Evolutionary conservation across 176 grass and related monocot species (phyloP), one percentile per base, ranked within the genome.

Genomic region (Otatea glauca): DNA sequence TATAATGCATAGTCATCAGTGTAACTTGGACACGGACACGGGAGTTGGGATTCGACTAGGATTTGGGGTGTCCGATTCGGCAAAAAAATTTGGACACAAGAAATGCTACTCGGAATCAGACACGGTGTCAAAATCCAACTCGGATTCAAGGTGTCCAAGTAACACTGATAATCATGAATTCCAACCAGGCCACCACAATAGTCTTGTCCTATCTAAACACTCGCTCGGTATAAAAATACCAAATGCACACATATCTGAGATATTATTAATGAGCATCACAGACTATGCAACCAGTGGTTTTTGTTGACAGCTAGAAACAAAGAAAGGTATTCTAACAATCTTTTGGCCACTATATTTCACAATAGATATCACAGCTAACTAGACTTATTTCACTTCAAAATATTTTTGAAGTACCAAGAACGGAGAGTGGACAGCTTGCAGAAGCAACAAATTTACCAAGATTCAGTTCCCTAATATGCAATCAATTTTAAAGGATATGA

Each of bases 401-500:
- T 21, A 75, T 50, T 44, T 44, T 63, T 16, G 6, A 68, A 75
- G 37, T 25, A 87, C 18, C 10, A 64, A 9, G 43, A 65, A 51
- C 15, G 9, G 8, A 37, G 27, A 58, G 34, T 77, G 64, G 38
- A 51, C 16, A 79, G 49, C 45, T 78, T 58, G 54, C 15, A 67
- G 47, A 64, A 65, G 41, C 39, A 88, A 54, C 34, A 71, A 29
- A 45, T 43, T 58, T 65, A 83, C 12, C 8, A 56, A 78, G 14
- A 53, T 83, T 73, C 66, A 32, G 5, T 65, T 47, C 9, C 70
- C 34, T 50, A 72, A 72, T 56, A 55, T 88, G 80, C 43, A 72
- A 8, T 76, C 9, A 58, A 23, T 23, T 23, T 59, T 59, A 59
- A 7, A 59, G 8, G 55, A 77, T 4, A 70, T 47, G 24, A 45